These are phyloP conservation scores for Termitomyces eurrhizus DNA, from an alignment of 768 basidiomycete genomes.

Conservation along the genomic window DNA sequence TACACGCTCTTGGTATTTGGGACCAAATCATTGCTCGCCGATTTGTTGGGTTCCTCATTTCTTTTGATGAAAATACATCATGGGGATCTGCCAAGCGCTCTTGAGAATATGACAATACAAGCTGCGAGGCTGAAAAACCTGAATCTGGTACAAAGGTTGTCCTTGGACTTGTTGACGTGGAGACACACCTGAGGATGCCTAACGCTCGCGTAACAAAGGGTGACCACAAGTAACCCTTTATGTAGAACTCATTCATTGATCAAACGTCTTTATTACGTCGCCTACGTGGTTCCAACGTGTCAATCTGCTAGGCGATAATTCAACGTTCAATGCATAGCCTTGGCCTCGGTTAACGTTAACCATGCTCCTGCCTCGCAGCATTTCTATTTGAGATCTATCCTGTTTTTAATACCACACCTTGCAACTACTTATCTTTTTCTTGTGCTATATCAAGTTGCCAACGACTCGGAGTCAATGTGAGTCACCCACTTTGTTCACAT, in stretches of 20 bases:
- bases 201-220: not conserved
- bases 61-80: not conserved
- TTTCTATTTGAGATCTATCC: not conserved
- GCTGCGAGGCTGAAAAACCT: not conserved
- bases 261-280: not conserved
- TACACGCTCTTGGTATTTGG: not conserved
- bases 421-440: not conserved
- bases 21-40: not conserved
- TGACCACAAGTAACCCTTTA: too few relatives aligned
- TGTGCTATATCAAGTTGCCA: not conserved
- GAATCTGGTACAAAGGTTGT: not conserved
- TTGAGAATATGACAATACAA: not conserved
- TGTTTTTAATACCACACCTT: not conserved
- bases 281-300: not conserved
- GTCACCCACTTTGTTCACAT: not conserved
- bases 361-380: not conserved
- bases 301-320: not conserved
- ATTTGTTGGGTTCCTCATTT: not conserved
- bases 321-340: too few relatives aligned
- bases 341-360: too few relatives aligned
- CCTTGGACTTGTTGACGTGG: not conserved
- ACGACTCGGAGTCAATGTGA: not conserved
- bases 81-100: not conserved
- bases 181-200: not conserved
- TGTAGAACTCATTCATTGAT: not conserved